Base-by-base conservation (phyloP, 257 asterid species). In the Salvia splendens region DNA sequence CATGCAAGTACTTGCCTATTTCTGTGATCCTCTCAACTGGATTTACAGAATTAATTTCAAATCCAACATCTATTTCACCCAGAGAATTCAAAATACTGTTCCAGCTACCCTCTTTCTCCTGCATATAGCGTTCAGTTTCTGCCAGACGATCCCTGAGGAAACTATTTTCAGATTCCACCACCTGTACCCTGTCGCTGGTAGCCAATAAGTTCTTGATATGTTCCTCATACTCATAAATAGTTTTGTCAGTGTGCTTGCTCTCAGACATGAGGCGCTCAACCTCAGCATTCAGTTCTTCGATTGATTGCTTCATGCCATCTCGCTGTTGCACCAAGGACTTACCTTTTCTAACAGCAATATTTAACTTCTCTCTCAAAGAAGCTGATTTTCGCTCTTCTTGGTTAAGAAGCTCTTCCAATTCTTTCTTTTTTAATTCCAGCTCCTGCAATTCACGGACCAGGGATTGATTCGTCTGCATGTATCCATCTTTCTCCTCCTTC, bases 321-420 rank as follows among this genome's bases (percentile, higher is more conserved):
- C 97, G 81, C 64, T 81, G 96, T 72, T 93, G 96, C 71, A 93
- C 94, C 83, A 93, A 75, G 47, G 92, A 90, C 85, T 90, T 93
- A 15, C 99, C 99, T 77, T 90, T 93, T 77, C 92, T 81, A 51
- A 93, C 97, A 1, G 99, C 99, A 64, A 86, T 80, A 74, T 86
- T 88, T 78, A 93, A 77, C 78, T 90, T 93, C 80, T 93, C 99
- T 78, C 94, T 86, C 70, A 88, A 74, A 69, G 95, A 85, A 78
- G 94, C 78, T 32, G 92, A 82, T 77, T 82, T 87, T 54, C 82
- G 91, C 70, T 90, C 96, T 81, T 93, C 98, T 64, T 80, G 92
- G 77, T 67, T 82, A 67, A 83, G 91, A 52, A 82, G 83, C 73
- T 79, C 83, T 81, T 83, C 86, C 82, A 88, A 61, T 75, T 86